phyloP scores from a whole-genome alignment of 2,329 filamentous ascomycete genomes.

The Cercospora nicotianae region DNA sequence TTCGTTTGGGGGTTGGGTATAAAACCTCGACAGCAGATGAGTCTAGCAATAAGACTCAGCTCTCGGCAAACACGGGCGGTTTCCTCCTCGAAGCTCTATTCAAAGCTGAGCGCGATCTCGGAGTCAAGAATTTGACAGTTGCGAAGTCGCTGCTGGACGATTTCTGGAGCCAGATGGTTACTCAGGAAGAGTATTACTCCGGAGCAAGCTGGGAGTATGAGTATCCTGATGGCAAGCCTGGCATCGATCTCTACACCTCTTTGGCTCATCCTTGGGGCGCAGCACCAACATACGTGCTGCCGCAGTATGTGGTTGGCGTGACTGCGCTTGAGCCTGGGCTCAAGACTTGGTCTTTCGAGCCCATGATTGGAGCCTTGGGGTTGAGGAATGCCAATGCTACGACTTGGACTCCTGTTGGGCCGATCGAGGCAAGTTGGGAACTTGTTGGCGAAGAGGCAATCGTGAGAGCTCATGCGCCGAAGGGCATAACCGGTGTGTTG shows the following conservation, averaged over 20 bases:
- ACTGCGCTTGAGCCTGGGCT: conserved; percentile 31
- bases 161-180: conserved; percentile 48
- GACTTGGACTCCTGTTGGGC: conserved; percentile 34
- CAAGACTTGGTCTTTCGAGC: conserved; percentile 35
- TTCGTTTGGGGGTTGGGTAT: conserved; percentile 42
- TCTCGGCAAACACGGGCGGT: conserved; percentile 50
- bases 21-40: conserved; percentile 35
- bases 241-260: conserved; percentile 47
- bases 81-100: conserved; percentile 47
- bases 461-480: not conserved
- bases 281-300: conserved; percentile 49
- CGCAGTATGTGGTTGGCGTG: conserved; percentile 39
- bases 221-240: conserved; percentile 41
- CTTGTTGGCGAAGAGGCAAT: conserved; percentile 9
- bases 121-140: conserved; percentile 27
- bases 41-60: conserved; percentile 33
- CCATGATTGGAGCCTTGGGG: conserved; percentile 33
- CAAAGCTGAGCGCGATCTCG: conserved; percentile 30
- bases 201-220: conserved; percentile 52
- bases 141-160: conserved; percentile 39
- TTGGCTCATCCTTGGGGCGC: conserved; percentile 49
- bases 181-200: conserved; percentile 39
- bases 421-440: conserved; percentile 30
- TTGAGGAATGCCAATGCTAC: conserved; percentile 32
- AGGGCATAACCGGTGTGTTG: not conserved